Conservation (phyloP, 1,139 yeast species). For the Candida sp. region DNA sequence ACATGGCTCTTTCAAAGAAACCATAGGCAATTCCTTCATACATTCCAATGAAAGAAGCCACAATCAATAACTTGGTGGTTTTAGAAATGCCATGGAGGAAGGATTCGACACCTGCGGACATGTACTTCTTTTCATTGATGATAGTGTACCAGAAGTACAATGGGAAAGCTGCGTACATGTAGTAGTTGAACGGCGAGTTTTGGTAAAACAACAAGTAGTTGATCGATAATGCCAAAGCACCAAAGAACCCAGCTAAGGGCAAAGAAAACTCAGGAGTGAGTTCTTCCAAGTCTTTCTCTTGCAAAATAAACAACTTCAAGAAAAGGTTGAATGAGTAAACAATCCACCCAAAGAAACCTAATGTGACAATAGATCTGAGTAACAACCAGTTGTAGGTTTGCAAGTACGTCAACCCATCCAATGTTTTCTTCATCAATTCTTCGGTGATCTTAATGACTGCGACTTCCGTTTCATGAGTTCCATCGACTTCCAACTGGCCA, state of each 20-base stretch:
- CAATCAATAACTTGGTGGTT: constrained; percentile 42
- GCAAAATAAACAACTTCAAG: constrained; percentile 72
- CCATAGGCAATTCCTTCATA: constrained; percentile 93
- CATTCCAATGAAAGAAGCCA: constrained; percentile 56
- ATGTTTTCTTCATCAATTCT: constrained; percentile 69
- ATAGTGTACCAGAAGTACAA: constrained; percentile 86
- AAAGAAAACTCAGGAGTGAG: constrained; percentile 8
- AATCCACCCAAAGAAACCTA: constrained; percentile 97
- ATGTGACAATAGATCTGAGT: constrained; percentile 80
- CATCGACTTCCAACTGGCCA: constrained; percentile 22
- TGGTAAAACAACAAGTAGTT: constrained; percentile 72
- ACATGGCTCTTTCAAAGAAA: constrained; percentile 82
- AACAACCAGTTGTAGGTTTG: constrained; percentile 93
- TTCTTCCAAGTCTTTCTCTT: constrained; percentile 16
- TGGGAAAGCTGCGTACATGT: constrained; percentile 87
- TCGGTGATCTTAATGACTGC: constrained; percentile 65
- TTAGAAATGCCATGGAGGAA: constrained; percentile 58
- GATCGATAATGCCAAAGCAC: constrained; percentile 39
- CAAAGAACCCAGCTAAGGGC: constrained; percentile 22
- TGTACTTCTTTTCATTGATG: constrained; percentile 36
- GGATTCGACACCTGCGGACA: constrained; percentile 51
- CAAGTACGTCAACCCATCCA: constrained; percentile 81
- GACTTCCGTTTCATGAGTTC: constrained; percentile 28
- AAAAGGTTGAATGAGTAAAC: constrained; percentile 81
- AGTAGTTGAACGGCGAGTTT: constrained; percentile 83